Evolutionary conservation across 192 early-diverging fungal species (phyloP).

Genomic region (Gonapodya prolifera): DNA sequence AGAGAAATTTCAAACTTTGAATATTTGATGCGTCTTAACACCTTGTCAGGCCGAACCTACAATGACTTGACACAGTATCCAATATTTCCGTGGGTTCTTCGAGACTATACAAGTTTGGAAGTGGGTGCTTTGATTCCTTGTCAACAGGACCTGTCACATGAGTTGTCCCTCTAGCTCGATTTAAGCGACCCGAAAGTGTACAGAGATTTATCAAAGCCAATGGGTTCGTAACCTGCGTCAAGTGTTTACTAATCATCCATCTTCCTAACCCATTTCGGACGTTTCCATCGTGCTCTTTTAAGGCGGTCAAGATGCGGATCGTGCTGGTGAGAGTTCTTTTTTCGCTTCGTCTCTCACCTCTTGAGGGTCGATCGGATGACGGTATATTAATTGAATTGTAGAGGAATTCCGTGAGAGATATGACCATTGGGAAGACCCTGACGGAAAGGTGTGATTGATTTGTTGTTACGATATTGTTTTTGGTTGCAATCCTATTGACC

Average conservation of each 20-base stretch:
- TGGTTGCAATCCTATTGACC: slow-evolving; percentile 22
- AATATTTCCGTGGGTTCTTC: slow-evolving; percentile 88
- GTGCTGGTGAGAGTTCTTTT: slow-evolving; percentile 6
- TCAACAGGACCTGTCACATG: neutral
- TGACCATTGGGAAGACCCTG: slow-evolving; percentile 39
- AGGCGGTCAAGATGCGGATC: neutral
- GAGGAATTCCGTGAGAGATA: slow-evolving; percentile 52
- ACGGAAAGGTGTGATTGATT: slow-evolving; percentile 3
- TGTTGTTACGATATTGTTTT: neutral
- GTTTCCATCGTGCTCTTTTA: slow-evolving; percentile 12
- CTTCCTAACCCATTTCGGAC: slow-evolving; percentile 3
- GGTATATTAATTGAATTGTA: neutral
- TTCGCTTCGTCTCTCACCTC: neutral
- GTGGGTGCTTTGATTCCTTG: slow-evolving; percentile 8
- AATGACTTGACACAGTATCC: slow-evolving; percentile 93
- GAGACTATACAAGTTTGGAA: slow-evolving; percentile 61
- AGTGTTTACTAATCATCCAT: slow-evolving; percentile 24
- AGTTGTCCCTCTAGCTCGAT: slow-evolving; percentile 49
- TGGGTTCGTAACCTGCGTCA: slow-evolving; percentile 67
- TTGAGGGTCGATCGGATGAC: neutral
- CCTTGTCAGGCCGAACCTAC: slow-evolving; percentile 68
- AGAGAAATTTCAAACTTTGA: slow-evolving; percentile 91
- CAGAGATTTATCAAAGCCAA: slow-evolving; percentile 82
- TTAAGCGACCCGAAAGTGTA: slow-evolving; percentile 59
- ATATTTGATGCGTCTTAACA: slow-evolving; percentile 89